Conservation (phyloP, 305 asterid species). For the Fraxinus angustifolia region DNA sequence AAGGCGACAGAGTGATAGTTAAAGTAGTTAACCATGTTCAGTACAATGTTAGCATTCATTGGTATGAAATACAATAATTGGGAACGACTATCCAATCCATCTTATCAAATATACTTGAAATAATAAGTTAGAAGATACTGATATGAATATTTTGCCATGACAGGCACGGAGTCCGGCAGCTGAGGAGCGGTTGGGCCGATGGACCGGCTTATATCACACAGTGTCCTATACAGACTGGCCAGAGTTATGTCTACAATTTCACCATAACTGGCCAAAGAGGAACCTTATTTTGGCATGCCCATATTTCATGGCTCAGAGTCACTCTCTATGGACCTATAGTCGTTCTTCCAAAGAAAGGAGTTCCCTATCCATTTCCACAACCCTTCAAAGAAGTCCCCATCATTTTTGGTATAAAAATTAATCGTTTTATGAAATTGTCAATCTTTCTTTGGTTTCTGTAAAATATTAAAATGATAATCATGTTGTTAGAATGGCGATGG, state of each 20-base stretch:
- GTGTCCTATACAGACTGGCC: constrained; percentile 24
- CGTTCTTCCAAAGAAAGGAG: constrained; percentile 20
- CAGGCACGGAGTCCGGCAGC: constrained; percentile 21
- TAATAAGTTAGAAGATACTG: neutral
- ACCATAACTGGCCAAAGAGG: constrained; percentile 24
- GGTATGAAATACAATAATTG: constrained; percentile 17
- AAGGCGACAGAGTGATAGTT: constrained; percentile 37
- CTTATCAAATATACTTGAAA: neutral
- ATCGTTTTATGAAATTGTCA: neutral
- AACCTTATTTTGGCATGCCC: constrained; percentile 29
- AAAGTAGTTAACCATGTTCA: constrained; percentile 38
- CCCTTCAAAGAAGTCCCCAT: constrained; percentile 22
- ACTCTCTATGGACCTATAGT: constrained; percentile 21
- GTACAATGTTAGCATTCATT: constrained; percentile 38
- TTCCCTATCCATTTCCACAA: constrained; percentile 12
- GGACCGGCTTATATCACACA: constrained; percentile 23
- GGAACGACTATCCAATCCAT: neutral
- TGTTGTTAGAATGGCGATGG: neutral
- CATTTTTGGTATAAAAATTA: constrained; percentile 14
- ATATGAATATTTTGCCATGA: neutral
- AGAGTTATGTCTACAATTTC: constrained; percentile 16
- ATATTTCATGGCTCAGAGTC: constrained; percentile 27
- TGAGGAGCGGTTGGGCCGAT: constrained; percentile 21
- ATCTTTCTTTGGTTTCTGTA: neutral
- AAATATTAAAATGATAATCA: neutral